phyloP scores from a whole-genome alignment of 2,329 filamentous ascomycete genomes.

The Nigrospora sphaerica region DNA sequence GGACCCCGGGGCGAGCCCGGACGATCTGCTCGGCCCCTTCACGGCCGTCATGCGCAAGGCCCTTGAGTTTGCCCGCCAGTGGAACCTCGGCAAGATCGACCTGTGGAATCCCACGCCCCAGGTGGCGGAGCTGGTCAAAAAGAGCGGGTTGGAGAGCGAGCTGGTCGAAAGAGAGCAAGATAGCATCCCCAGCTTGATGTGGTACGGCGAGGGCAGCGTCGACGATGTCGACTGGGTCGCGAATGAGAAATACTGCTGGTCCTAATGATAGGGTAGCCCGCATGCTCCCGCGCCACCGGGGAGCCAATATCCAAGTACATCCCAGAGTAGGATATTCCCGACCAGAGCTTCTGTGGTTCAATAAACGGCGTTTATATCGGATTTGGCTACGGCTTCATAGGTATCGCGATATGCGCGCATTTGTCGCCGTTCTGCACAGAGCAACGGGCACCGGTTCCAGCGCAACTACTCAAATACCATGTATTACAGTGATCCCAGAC shows the following conservation, averaged over 20 bases:
- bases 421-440: no score
- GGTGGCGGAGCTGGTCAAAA: constrained; percentile 38
- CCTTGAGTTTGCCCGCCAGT: constrained; percentile 61
- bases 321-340: no score
- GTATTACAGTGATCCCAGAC: no score
- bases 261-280: constrained; percentile 31
- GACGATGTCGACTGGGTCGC: constrained; percentile 61
- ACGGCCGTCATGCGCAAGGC: constrained; percentile 59
- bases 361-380: no score
- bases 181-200: constrained; percentile 66
- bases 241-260: constrained; percentile 77
- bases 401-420: no score
- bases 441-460: no score
- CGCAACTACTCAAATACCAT: no score
- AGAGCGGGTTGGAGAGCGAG: constrained; percentile 39
- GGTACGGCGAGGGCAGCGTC: constrained; percentile 52
- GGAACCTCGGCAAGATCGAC: constrained; percentile 64
- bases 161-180: constrained; percentile 52
- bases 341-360: no score
- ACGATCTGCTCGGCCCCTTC: constrained; percentile 45
- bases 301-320: no score
- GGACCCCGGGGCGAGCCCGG: constrained; percentile 19
- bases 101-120: constrained; percentile 73
- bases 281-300: no score
- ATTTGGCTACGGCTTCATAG: no score